A percentile compares a stretch with the other conserved stretches of the same genome.
Evolutionary conservation across 2,329 filamentous ascomycete species (phyloP).

Genomic region (Aotearoamyces nothofagi): DNA sequence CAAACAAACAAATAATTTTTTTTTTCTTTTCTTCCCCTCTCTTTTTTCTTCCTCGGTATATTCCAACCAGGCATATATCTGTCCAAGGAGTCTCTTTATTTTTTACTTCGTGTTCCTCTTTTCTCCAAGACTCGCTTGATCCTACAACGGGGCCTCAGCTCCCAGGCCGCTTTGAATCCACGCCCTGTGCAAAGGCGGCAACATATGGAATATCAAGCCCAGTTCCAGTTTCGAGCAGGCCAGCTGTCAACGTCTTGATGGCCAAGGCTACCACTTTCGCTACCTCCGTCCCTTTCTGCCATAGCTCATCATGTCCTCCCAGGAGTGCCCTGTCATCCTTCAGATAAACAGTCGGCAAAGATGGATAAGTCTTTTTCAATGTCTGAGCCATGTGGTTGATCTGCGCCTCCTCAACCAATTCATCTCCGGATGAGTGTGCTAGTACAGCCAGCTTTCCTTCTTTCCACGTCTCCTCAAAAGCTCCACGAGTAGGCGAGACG

Average conservation of each 20-base stretch:
- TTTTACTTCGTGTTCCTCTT: too few relatives aligned
- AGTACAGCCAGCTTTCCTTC: neutral
- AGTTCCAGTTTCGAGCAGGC: too few relatives aligned
- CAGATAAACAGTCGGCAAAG: conserved; percentile 15
- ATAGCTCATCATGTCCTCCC: conserved; percentile 48
- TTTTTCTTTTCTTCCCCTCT: too few relatives aligned
- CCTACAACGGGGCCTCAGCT: too few relatives aligned
- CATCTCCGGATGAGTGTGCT: conserved; percentile 25
- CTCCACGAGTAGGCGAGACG: conserved; percentile 29
- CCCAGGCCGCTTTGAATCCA: too few relatives aligned
- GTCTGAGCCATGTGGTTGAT: conserved; percentile 7
- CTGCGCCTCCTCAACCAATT: conserved; percentile 9
- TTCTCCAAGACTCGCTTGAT: too few relatives aligned
- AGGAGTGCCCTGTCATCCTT: conserved; percentile 26
- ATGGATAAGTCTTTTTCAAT: conserved; percentile 12
- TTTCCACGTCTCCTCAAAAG: neutral
- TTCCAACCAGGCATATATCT: too few relatives aligned
- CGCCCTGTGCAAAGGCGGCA: too few relatives aligned
- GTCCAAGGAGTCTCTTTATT: too few relatives aligned
- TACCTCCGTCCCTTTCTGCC: conserved; percentile 42
- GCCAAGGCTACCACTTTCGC: conserved; percentile 25
- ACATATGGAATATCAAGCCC: too few relatives aligned
- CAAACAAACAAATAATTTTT: too few relatives aligned
- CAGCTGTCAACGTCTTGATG: neutral
- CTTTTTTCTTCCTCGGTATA: too few relatives aligned